phyloP scores from a whole-genome alignment of 345 rosid genomes.

The Cardiospermum halicacabum region DNA sequence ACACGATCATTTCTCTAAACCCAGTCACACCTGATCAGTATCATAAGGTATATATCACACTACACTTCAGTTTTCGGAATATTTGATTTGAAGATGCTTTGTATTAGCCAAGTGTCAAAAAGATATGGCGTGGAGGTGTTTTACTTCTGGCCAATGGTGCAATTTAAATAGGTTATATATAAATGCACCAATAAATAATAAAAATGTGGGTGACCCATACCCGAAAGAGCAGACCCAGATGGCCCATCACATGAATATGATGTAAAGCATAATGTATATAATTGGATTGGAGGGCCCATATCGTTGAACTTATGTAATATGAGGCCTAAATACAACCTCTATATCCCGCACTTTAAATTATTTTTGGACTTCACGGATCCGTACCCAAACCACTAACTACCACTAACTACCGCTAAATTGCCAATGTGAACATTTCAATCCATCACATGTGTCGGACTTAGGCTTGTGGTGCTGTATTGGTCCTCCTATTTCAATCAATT shows the following conservation, averaged over 20 bases:
- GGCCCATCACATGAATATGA: not conserved
- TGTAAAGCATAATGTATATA: not conserved
- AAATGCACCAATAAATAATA: no score
- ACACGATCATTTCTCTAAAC: not conserved
- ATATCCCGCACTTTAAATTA: not conserved
- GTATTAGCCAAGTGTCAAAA: not conserved
- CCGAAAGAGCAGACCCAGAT: not conserved
- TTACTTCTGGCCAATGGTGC: no score
- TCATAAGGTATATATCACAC: not conserved
- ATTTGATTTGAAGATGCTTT: no score
- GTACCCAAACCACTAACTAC: not conserved
- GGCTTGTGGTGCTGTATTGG: not conserved
- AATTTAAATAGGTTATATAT: no score
- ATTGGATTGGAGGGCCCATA: not conserved
- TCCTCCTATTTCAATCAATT: no score
- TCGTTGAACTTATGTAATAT: not conserved
- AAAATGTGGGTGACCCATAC: no score
- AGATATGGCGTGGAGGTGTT: no score
- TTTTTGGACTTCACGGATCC: conserved; percentile 2
- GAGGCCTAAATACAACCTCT: not conserved
- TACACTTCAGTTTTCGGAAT: no score
- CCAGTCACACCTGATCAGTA: not conserved
- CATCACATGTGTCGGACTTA: not conserved
- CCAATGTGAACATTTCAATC: not conserved
- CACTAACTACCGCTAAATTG: not conserved